Conservation (phyloP, 1,139 yeast species). For the Magnusiomyces magnusii region DNA sequence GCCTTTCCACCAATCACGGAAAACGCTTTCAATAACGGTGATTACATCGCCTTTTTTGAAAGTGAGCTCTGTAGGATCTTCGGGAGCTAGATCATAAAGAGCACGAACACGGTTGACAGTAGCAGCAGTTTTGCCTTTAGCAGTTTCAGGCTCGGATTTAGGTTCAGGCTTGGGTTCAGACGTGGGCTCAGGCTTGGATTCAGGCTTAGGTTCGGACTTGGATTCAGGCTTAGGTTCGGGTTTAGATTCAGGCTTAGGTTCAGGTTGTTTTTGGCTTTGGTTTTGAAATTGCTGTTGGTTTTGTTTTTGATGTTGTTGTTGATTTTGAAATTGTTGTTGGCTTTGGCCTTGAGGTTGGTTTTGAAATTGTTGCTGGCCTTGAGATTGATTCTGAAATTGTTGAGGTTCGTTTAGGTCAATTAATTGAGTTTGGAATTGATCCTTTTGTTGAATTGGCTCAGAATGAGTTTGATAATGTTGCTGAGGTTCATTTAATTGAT, state of each 20-base stretch:
- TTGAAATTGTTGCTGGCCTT: no score
- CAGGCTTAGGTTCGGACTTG: slow-evolving; percentile 1
- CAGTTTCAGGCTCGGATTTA: slow-evolving; percentile 2
- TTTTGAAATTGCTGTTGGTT: slow-evolving; percentile 16
- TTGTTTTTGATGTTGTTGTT: slow-evolving; percentile 16
- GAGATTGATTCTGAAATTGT: no score
- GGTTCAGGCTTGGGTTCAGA: slow-evolving; percentile 1
- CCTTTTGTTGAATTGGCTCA: no score
- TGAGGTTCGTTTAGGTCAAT: no score
- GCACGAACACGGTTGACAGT: slow-evolving; percentile 71
- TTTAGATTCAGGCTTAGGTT: slow-evolving; percentile 8
- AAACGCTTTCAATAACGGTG: slow-evolving; percentile 78
- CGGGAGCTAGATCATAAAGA: slow-evolving; percentile 67
- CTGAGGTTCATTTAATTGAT: no score
- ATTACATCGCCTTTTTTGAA: slow-evolving; percentile 42
- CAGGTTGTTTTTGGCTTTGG: not conserved
- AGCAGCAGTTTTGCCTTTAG: slow-evolving; percentile 30
- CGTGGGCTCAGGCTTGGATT: slow-evolving; percentile 1
- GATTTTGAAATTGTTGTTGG: not conserved
- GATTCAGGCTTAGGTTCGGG: slow-evolving; percentile 1
- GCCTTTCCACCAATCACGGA: slow-evolving; percentile 96
- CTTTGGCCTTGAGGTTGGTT: not conserved
- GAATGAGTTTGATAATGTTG: no score
- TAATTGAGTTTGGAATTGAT: no score
- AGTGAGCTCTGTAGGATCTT: slow-evolving; percentile 41